Base-by-base conservation (phyloP, 805 yeast species). In the Zygosaccharomyces pseudorouxii region DNA sequence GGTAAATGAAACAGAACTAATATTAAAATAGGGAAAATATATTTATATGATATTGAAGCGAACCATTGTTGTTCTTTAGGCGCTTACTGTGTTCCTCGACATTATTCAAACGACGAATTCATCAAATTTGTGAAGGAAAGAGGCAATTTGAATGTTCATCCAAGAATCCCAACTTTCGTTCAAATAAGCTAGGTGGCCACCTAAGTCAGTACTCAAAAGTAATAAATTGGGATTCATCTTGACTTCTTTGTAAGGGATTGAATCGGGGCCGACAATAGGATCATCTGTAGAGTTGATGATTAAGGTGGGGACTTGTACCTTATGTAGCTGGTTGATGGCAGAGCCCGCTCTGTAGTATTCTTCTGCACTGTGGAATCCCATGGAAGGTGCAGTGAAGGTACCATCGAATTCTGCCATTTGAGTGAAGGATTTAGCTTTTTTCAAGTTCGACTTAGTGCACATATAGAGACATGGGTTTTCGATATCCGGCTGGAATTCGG, bases 291-390 rank as follows among this genome's bases (percentile, higher is more conserved):
- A 73, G 57, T 77, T 80, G 19, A 85, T 64, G n/a, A 80, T 74
- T 45, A 85, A 51, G 40, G 78, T 67, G 11, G 93, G 93, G 3
- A 82, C 79, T 51, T 78, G 73, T 40, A 84, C 76, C 49, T 76
- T 71, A 36, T 74, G 66, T 16, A 84, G 65, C 54, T 83, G 70
- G 53, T 78, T 75, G 28, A 76, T 71, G 1, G 90, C 85, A 12
- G 84, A 77, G 2, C 84, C 86, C 28, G 77, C 80, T 46, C 82
- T 68, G 62, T 84, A 84, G 66, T 85, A 85, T 41, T 81, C 80
- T 48, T 66, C 67, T 2, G 83, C 85, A 38, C 77, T 72, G 48
- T 79, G 77, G 63, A 83, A 79, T 0, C 89, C 89, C 54, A 81
- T 78, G 29, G 79, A 55, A 47, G 75, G 78, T 18, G 82, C 76